phyloP scores from a whole-genome alignment of 441 rosid genomes.

The Pelargonium citronellum region DNA sequence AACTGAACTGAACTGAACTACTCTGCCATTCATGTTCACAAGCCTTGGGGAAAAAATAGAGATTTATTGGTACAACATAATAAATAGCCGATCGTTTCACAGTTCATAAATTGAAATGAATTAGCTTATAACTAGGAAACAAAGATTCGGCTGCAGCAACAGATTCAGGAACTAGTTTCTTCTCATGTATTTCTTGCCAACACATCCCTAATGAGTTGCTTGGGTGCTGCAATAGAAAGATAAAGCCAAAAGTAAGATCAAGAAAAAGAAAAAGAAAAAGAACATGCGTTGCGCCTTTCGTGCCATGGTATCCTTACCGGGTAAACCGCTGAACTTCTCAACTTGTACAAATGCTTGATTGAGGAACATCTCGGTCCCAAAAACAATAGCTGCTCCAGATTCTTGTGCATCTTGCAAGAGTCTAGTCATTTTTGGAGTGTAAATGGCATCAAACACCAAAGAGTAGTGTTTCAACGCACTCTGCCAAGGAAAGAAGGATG shows the following conservation, averaged over 20 bases:
- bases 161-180: conserved; percentile 8
- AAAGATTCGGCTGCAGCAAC: conserved; percentile 16
- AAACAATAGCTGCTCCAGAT: conserved; percentile 58
- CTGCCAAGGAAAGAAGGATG: conserved; percentile 31
- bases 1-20: neutral
- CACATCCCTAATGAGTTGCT: conserved; percentile 53
- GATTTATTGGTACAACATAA: conserved; percentile 23
- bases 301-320: conserved; percentile 36
- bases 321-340: conserved; percentile 76
- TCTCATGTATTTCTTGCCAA: conserved; percentile 36
- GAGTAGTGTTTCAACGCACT: conserved; percentile 59
- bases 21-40: conserved; percentile 5
- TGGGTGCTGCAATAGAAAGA: conserved; percentile 55
- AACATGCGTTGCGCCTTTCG: neutral
- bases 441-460: conserved; percentile 79
- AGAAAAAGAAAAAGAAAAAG: conserved; percentile 2
- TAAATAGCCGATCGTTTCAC: conserved; percentile 16
- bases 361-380: conserved; percentile 87
- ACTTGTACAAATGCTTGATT: conserved; percentile 84
- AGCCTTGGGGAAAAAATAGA: neutral
- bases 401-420: conserved; percentile 76
- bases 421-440: conserved; percentile 76
- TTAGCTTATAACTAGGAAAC: neutral
- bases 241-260: conserved; percentile 4
- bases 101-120: conserved; percentile 8